A percentile compares a stretch with the other conserved stretches of the same genome.
These are phyloP conservation scores for Botrytis pseudocinerea DNA, from an alignment of 2,329 filamentous ascomycete species.

Conservation along the genomic window DNA sequence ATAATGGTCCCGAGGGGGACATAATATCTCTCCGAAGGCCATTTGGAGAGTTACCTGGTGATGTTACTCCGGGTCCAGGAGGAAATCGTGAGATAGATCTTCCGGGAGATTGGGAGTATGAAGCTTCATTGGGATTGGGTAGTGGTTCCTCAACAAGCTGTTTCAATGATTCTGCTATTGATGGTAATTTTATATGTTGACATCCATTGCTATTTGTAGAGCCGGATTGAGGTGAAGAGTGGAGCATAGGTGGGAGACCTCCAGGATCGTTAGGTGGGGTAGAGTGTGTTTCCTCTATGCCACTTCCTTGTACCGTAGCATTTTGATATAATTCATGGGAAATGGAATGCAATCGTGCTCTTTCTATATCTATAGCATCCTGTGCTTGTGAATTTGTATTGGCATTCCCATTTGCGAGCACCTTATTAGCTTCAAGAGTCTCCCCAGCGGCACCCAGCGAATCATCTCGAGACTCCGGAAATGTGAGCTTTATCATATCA, in stretches of 20 bases:
- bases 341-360: not conserved
- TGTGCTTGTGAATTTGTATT: not conserved
- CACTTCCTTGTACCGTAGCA: not conserved
- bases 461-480: not conserved
- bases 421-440: not conserved
- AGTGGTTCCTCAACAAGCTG: constrained; percentile 33
- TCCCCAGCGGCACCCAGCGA: not conserved
- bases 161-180: constrained; percentile 38
- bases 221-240: constrained; percentile 33
- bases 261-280: constrained; percentile 26
- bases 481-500: constrained; percentile 4
- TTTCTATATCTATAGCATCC: not conserved
- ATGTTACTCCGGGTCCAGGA: constrained; percentile 33
- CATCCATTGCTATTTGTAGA: constrained; percentile 34
- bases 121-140: constrained; percentile 26
- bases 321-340: not conserved
- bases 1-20: constrained; percentile 36
- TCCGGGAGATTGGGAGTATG: constrained; percentile 37
- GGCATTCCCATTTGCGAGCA: not conserved
- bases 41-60: constrained; percentile 39
- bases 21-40: constrained; percentile 48
- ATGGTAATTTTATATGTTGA: constrained; percentile 37
- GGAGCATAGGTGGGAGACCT: constrained; percentile 38
- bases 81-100: constrained; percentile 33
- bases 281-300: constrained; percentile 21